phyloP scores from a whole-genome alignment of 2,329 filamentous ascomycete species.

The Xylaria sp. region DNA sequence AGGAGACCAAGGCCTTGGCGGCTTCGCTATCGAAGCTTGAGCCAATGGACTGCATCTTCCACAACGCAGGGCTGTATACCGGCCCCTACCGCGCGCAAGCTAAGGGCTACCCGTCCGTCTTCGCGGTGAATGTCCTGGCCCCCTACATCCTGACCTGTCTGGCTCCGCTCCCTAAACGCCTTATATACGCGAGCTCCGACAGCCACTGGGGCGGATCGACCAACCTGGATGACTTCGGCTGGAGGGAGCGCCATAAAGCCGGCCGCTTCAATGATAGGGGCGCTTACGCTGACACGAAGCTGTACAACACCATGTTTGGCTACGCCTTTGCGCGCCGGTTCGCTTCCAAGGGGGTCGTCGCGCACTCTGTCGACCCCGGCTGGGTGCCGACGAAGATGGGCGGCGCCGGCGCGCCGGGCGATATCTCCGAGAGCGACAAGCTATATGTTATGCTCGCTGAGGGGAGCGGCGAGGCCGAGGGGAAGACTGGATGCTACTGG shows the following conservation, averaged over 20 bases:
- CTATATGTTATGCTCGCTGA: slow-evolving; percentile 61
- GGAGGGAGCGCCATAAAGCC: slow-evolving; percentile 38
- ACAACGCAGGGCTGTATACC: slow-evolving; percentile 64
- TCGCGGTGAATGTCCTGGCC: slow-evolving; percentile 67
- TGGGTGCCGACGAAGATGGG: slow-evolving; percentile 68
- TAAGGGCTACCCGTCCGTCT: slow-evolving; percentile 57
- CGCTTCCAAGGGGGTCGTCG: slow-evolving; percentile 52
- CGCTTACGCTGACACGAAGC: slow-evolving; percentile 64
- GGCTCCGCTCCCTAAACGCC: slow-evolving; percentile 56
- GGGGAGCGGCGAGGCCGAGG: slow-evolving; percentile 50
- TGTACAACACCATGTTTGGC: slow-evolving; percentile 67
- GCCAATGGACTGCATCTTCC: slow-evolving; percentile 65
- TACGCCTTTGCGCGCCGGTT: slow-evolving; percentile 63
- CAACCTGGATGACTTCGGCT: slow-evolving; percentile 50
- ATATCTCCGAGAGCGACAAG: slow-evolving; percentile 57
- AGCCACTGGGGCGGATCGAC: slow-evolving; percentile 58
- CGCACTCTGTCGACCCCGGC: slow-evolving; percentile 62
- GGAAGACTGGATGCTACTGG: slow-evolving; percentile 55
- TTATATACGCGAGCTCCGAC: slow-evolving; percentile 63
- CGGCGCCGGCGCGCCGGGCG: slow-evolving; percentile 58
- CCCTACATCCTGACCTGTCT: slow-evolving; percentile 66
- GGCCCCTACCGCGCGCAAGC: slow-evolving; percentile 52
- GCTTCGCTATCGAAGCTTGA: slow-evolving; percentile 60
- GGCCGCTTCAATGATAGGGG: slow-evolving; percentile 12
- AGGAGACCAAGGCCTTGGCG: slow-evolving; percentile 63